phyloP scores from a whole-genome alignment of 768 basidiomycete genomes.

The Trichaptum fuscoviolaceum region DNA sequence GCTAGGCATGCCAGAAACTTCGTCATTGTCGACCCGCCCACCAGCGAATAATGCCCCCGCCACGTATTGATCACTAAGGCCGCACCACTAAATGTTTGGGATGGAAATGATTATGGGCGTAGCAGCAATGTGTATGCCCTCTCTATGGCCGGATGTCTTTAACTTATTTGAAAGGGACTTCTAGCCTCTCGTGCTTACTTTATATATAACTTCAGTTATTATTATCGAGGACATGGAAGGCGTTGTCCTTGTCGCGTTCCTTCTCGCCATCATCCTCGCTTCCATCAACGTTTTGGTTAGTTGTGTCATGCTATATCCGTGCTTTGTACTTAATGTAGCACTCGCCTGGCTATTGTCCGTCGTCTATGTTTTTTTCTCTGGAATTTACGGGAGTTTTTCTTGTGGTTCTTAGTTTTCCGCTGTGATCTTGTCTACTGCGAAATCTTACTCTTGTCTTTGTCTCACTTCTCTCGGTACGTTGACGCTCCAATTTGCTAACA shows the following conservation, averaged over 20 bases:
- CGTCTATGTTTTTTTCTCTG: background rate
- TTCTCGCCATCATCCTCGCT: background rate
- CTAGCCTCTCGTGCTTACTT: background rate
- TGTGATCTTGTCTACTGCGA: background rate
- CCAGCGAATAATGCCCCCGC: background rate
- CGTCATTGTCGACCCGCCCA: background rate
- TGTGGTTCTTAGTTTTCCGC: background rate
- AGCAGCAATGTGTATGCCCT: background rate
- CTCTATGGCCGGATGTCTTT: slow-evolving; percentile 1
- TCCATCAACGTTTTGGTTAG: background rate
- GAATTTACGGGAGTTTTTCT: background rate
- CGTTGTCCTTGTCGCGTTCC: background rate
- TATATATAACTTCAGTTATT: background rate
- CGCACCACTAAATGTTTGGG: background rate
- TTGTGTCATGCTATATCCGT: background rate
- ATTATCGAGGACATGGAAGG: background rate
- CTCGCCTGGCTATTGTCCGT: background rate
- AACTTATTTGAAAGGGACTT: background rate
- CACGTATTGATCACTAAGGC: background rate
- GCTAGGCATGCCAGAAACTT: background rate
- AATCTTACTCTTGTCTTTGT: background rate
- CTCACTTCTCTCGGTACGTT: background rate
- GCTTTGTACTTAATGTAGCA: background rate
- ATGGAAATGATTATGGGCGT: background rate
- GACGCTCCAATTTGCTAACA: background rate